Base-by-base conservation (phyloP, 495 filamentous ascomycete species). In the Staphylotrichum tortipilum region DNA sequence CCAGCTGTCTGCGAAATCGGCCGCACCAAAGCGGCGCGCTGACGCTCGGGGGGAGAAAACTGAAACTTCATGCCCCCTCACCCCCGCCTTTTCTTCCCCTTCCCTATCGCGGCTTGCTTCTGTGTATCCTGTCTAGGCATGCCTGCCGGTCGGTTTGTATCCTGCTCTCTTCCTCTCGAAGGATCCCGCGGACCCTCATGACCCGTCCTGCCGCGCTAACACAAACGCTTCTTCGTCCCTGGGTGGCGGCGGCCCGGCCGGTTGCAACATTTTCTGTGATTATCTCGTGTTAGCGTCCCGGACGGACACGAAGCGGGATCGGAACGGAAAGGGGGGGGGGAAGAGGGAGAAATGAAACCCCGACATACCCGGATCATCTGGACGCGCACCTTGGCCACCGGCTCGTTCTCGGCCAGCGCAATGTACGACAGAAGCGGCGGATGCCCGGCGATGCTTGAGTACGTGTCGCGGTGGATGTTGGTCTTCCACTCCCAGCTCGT, bases 401-500 rank as follows among this genome's bases (percentile, higher is more conserved):
- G 74, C 66, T 89, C 84, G 34, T 92, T 92, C 73, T 91, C 78
- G 2, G 89, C 94, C 49, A 97, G 81, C 37, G 82, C 74, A 78
- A 95, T 88, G 59, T 94, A 96, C n/a, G 82, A 79, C 14, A 96
- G 75, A 47, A 96, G 68, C 2, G 89, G 83, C 17, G 90, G 86
- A 63, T 99, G 92, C 17, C 92, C 92, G 57, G 95, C 78, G 60
- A 92, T 88, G 50, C 78, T 85, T 9, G 89, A 79, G 61, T 82
- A 87, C 30, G 79, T 85, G 67, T 94, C 89, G 58, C 87, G 85
- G 54, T 90, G 77, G 61, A 92, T 84, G 67, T 99, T 99, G 26
- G 83, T 85, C 42, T 82, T 79, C 89, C 91, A 99, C 73, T 99
- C 92, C 80, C 78, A 89, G 62, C 86, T 89, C 14, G 92, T 96